A percentile compares a stretch with the other conserved stretches of the same genome.
Evolutionary conservation across 768 basidiomycete genomes (phyloP).

Genomic region (Neoboletus magnificus): DNA sequence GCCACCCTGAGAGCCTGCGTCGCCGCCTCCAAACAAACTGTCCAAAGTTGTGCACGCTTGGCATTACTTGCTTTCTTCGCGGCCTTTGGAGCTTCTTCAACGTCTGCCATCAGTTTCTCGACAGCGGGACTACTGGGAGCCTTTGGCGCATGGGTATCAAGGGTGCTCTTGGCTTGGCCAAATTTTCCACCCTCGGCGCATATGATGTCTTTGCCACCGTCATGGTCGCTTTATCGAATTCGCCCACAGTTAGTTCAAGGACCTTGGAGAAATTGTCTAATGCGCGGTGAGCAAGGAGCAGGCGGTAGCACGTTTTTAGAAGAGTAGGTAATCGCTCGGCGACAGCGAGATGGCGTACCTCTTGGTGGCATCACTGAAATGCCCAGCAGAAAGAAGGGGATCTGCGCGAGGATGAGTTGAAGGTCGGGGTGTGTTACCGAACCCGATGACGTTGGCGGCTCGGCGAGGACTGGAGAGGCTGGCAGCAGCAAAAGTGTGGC

Average conservation of each 20-base stretch:
- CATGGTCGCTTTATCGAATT: slow-evolving; percentile 78
- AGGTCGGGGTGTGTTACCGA: slow-evolving; percentile 58
- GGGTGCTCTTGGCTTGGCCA: slow-evolving; percentile 51
- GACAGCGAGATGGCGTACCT: slow-evolving; percentile 76
- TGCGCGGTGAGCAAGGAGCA: slow-evolving; percentile 76
- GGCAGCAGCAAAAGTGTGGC: slow-evolving; percentile 25
- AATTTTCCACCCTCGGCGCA: slow-evolving; percentile 77
- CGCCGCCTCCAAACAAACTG: slow-evolving; percentile 75
- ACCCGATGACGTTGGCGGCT: slow-evolving; percentile 24
- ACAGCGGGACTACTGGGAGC: slow-evolving; percentile 44
- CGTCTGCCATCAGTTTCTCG: slow-evolving; percentile 54
- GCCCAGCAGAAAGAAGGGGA: slow-evolving; percentile 64
- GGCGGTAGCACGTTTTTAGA: slow-evolving; percentile 91
- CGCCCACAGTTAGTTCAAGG: slow-evolving; percentile 63
- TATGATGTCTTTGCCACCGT: slow-evolving; percentile 78
- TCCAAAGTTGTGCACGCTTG: slow-evolving; percentile 68
- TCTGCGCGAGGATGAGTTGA: slow-evolving; percentile 74
- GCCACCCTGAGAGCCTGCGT: slow-evolving; percentile 66
- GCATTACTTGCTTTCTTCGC: slow-evolving; percentile 65
- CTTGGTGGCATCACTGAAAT: slow-evolving; percentile 77
- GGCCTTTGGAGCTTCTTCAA: slow-evolving; percentile 57
- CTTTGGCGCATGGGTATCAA: slow-evolving; percentile 56
- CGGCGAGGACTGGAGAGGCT: slow-evolving; percentile 22
- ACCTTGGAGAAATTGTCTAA: slow-evolving; percentile 87
- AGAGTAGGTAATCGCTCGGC: slow-evolving; percentile 80